phyloP scores from a whole-genome alignment of 805 yeast species.

The Metschnikowia santaceciliae region DNA sequence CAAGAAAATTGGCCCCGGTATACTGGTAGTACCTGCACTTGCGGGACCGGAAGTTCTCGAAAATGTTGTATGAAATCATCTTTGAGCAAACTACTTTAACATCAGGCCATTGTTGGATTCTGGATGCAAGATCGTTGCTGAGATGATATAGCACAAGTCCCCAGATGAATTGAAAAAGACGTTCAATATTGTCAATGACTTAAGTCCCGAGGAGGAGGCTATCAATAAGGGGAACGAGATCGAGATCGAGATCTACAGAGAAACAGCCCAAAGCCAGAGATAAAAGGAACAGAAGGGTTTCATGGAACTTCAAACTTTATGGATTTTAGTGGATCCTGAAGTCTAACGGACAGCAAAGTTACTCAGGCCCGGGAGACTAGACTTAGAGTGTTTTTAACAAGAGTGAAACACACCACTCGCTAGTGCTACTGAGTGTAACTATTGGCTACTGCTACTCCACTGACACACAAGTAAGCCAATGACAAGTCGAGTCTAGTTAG shows the following conservation, averaged over 20 bases:
- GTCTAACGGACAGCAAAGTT: too few relatives aligned
- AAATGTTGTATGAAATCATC: constrained; percentile 77
- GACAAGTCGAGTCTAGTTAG: too few relatives aligned
- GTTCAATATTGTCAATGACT: constrained; percentile 69
- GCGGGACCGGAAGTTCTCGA: constrained; percentile 83
- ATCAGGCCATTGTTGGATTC: constrained; percentile 66
- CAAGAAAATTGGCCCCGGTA: constrained; percentile 84
- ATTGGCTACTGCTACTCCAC: too few relatives aligned
- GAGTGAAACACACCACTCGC: too few relatives aligned
- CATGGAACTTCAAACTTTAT: too few relatives aligned
- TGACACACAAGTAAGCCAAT: too few relatives aligned
- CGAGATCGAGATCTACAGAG: constrained; percentile 42
- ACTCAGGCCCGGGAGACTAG: too few relatives aligned
- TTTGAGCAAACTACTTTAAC: constrained; percentile 74
- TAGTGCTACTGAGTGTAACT: too few relatives aligned
- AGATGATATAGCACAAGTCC: constrained; percentile 74
- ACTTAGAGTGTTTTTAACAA: too few relatives aligned
- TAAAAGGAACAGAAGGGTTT: too few relatives aligned
- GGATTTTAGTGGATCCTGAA: too few relatives aligned
- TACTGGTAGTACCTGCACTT: constrained; percentile 54
- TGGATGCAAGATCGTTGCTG: constrained; percentile 79
- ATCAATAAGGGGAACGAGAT: constrained; percentile 76
- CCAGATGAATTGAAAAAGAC: constrained; percentile 80
- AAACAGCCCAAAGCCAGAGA: too few relatives aligned
- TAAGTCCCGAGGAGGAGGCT: constrained; percentile 84